Evolutionary conservation across 495 filamentous ascomycete species (phyloP), one percentile per base, ranked within the genome.

Genomic region (Penicillium longicatenatum): DNA sequence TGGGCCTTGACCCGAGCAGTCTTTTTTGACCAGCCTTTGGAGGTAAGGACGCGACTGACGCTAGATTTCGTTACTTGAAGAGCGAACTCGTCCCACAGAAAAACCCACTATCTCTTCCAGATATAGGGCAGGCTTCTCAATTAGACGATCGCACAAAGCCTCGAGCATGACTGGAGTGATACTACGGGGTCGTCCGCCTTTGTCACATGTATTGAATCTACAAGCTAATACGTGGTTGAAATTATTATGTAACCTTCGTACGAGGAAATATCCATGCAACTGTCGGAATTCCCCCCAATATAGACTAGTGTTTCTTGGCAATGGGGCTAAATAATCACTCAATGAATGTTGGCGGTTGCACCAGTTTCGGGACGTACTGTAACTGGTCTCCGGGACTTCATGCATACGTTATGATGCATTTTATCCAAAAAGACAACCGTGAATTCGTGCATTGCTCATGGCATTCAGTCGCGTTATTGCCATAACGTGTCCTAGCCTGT

Each of bases 101-200:
- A 67, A 42, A 62, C 39, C n/a, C n/a, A 50, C 59, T n/a, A 69
- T 67, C 60, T 63, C 59, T 17, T 69, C 64, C 2, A 69, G 56
- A 50, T 67, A 66, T 52, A 64, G 33, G 33, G 35, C 16, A 56
- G 61, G 58, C 50, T 67, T 64, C 52, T 69, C 54, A 51, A 58
- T 14, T 11, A 67, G 58, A 54, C 64, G 47, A 47, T 67, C 59
- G 47, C 56, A 63, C n/a, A 70, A 47, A 53, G 61, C 62, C 26
- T 65, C 52, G 22, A 67, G 54, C 49, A 72, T 74, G 30, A 64
- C 26, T 52, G 52, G 63, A 49, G 62, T 59, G 41, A 74, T 55
- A 50, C 30, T 48, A 33, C 50, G 58, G n/a, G 47, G 49, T 26
- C 62, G 55, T 61, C 68, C 37, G 19, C 48, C 26, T 50, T 33